Evolutionary conservation across 1,284 basidiomycete species (phyloP).

Genomic region (Rhodofomes roseus): DNA sequence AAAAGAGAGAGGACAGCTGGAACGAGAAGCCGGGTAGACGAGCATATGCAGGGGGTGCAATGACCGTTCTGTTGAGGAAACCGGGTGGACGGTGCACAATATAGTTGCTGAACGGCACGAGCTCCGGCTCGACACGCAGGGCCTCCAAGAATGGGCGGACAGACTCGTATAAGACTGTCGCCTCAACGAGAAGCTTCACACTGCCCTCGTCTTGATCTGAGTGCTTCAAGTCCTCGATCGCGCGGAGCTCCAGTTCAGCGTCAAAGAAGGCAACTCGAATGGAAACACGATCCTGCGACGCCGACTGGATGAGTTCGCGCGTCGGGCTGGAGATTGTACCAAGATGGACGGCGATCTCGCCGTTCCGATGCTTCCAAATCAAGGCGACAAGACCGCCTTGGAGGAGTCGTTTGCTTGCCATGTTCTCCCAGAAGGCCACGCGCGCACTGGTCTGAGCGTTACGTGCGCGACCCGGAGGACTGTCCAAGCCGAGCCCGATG

Average conservation of each 20-base stretch:
- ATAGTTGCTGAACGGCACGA: conserved; percentile 22
- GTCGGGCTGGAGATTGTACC: conserved; percentile 21
- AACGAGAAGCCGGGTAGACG: conserved; percentile 21
- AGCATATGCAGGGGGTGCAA: conserved; percentile 24
- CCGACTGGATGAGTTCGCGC: conserved; percentile 24
- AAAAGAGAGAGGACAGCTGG: conserved; percentile 28
- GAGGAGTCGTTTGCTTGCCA: conserved; percentile 29
- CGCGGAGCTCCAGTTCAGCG: conserved; percentile 25
- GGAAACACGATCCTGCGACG: conserved; percentile 15
- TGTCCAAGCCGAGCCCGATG: conserved; percentile 20
- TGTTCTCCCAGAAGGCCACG: conserved; percentile 31
- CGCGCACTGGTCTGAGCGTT: conserved; percentile 14
- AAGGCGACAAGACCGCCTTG: conserved; percentile 27
- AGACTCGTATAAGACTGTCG: conserved; percentile 28
- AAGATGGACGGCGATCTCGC: conserved; percentile 18
- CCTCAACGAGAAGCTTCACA: conserved; percentile 24
- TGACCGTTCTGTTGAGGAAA: conserved; percentile 8
- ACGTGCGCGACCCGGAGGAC: conserved; percentile 26
- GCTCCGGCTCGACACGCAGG: conserved; percentile 26
- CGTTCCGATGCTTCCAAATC: conserved; percentile 29
- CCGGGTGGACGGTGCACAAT: conserved; percentile 33
- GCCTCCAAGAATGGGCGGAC: conserved; percentile 30
- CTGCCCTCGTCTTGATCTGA: conserved; percentile 23
- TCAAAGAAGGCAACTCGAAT: conserved; percentile 29
- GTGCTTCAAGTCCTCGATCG: conserved; percentile 21